Conservation (phyloP, 2,329 filamentous ascomycete genomes). For the Pseudogymnoascus verrucosus region DNA sequence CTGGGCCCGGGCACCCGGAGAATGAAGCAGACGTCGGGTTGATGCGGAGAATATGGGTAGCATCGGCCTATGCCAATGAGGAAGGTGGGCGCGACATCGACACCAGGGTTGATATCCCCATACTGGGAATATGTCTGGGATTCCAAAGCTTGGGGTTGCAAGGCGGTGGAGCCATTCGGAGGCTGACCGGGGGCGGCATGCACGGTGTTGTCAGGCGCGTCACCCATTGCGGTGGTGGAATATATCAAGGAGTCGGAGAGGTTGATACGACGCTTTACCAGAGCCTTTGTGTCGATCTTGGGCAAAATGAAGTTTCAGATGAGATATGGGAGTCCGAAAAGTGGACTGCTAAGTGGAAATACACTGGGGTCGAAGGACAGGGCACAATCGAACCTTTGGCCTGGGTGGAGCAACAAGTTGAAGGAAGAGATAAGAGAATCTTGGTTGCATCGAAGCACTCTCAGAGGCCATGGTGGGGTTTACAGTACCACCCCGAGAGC, state of each 20-base stretch:
- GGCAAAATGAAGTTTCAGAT: slow-evolving; percentile 19
- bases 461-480: slow-evolving; percentile 55
- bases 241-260: slow-evolving; percentile 24
- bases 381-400: slow-evolving; percentile 25
- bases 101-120: slow-evolving; percentile 49
- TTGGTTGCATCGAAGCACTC: slow-evolving; percentile 55
- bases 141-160: slow-evolving; percentile 59
- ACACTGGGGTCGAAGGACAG: slow-evolving; percentile 18
- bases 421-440: slow-evolving; percentile 30
- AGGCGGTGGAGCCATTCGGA: slow-evolving; percentile 47
- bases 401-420: slow-evolving; percentile 25
- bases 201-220: slow-evolving; percentile 58
- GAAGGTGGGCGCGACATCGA: slow-evolving; percentile 42
- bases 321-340: slow-evolving; percentile 19
- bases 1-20: slow-evolving; percentile 76
- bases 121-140: slow-evolving; percentile 69
- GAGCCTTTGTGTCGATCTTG: slow-evolving; percentile 30
- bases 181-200: slow-evolving; percentile 45
- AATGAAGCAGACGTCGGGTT: slow-evolving; percentile 71
- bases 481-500: slow-evolving; percentile 67
- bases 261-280: slow-evolving; percentile 34
- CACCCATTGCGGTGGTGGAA: slow-evolving; percentile 33
- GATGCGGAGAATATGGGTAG: slow-evolving; percentile 65
- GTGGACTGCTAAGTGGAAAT: slow-evolving; percentile 18
- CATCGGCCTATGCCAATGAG: slow-evolving; percentile 17